Evolutionary conservation across 257 asterid species (phyloP).

Genomic region (Nicotiana noctiflora): DNA sequence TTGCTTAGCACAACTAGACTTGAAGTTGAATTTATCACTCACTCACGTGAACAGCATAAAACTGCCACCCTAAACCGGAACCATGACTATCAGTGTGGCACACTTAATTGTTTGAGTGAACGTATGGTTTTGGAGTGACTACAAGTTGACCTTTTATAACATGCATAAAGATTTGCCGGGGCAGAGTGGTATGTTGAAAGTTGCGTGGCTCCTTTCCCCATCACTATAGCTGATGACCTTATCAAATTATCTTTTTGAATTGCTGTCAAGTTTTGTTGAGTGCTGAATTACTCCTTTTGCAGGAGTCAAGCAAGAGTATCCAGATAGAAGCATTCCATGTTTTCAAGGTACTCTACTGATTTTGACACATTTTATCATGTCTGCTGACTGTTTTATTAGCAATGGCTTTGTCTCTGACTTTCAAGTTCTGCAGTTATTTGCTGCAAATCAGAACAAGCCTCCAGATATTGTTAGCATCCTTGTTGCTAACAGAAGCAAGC

Average conservation of each 20-base stretch:
- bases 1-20: neutral
- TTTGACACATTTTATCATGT: neutral
- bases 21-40: neutral
- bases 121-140: neutral
- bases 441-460: constrained; percentile 86
- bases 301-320: constrained; percentile 92
- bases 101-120: neutral
- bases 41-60: neutral
- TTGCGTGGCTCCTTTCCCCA: neutral
- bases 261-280: neutral
- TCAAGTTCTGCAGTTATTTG: constrained; percentile 53
- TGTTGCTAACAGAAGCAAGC: constrained; percentile 67
- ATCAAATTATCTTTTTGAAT: neutral
- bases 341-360: constrained; percentile 53
- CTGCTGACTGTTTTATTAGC: neutral
- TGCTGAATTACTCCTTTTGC: constrained; percentile 19
- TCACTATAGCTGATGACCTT: neutral
- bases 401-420: constrained; percentile 4
- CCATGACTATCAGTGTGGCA: neutral
- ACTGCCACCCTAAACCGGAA: neutral
- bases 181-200: neutral
- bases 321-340: constrained; percentile 92
- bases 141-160: neutral
- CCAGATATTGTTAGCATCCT: constrained; percentile 72
- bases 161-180: neutral